Conservation (phyloP, 352 stramenopile species). For the Pythium biforme region DNA sequence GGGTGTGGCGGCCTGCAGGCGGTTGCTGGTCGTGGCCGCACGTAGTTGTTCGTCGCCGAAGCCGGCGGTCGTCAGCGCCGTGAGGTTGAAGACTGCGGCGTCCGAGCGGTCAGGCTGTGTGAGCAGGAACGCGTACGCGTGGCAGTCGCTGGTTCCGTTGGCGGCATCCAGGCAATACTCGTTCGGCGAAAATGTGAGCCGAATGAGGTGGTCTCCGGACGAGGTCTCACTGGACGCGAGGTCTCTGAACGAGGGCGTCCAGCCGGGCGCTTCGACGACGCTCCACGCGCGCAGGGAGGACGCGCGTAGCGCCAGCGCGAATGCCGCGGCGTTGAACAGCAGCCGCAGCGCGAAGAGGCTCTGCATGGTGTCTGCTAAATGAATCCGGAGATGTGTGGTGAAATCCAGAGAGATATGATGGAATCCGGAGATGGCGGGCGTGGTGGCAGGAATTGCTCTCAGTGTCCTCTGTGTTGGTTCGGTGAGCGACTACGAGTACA, state of each 20-base stretch:
- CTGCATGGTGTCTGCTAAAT: slow-evolving; percentile 13
- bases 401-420: not conserved
- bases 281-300: slow-evolving; percentile 16
- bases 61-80: not conserved
- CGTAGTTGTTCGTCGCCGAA: slow-evolving; percentile 10
- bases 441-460: not conserved
- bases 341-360: slow-evolving; percentile 16
- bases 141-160: slow-evolving; percentile 40
- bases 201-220: slow-evolving; percentile 1
- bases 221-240: not conserved
- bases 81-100: not conserved
- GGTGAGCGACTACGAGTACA: not conserved
- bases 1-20: slow-evolving; percentile 32
- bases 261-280: slow-evolving; percentile 16
- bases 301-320: slow-evolving; percentile 16
- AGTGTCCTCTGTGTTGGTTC: too few relatives aligned
- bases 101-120: slow-evolving; percentile 13
- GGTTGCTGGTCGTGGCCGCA: slow-evolving; percentile 10
- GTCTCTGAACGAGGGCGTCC: not conserved
- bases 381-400: not conserved
- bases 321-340: slow-evolving; percentile 19
- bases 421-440: not conserved
- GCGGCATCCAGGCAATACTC: slow-evolving; percentile 42
- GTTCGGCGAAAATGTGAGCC: slow-evolving; percentile 41
- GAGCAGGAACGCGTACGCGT: slow-evolving; percentile 41